Base-by-base conservation (phyloP, 2,329 filamentous ascomycete genomes). In the Tympanopsis confertula region DNA sequence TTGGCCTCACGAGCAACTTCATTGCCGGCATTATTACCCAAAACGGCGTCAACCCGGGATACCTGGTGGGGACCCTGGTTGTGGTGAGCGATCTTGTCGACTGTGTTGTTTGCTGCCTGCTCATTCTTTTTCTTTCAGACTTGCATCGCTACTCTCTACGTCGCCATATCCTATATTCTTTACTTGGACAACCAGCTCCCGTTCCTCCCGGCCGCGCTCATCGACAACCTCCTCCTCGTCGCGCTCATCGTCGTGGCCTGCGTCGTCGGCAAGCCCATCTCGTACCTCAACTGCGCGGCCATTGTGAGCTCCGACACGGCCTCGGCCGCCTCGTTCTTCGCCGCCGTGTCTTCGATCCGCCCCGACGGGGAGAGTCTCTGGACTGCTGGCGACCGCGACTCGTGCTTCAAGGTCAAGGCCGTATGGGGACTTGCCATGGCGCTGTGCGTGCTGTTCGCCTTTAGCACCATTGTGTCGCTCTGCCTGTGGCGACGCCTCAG, bases 401-500 rank as follows among this genome's bases (percentile, higher is more conserved):
- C 83, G 39, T 95, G 88, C 63, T 77, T 79, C 51, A 78, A 91
- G 65, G 78, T 87, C 56, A 93, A 94, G 69, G 75, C 82, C 13
- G 74, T 91, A 46, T 94, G 87, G 88, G 87, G 86, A 1, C 60
- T 94, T 42, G 74, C 77, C 55, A 88, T 94, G 57, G 78, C 78
- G 4, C 70, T 93, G 36, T 86, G 78, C 55, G 71, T 83, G 32
- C 61, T 86, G 24, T 85, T 84, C 50, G 68, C 74, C 43, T 69
- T 84, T 42, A 80, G 76, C 2, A 61, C 67, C 35, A 57, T 80
- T 36, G 66, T 72, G 35, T 70, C 67, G 20, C 57, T 65, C 39
- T 74, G 75, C 46, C 62, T 86, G 28, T 83, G 78, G 74, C 69
- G 72, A 44, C 69, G 72, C 47, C 62, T 69, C 50, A 73, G 72